Evolutionary conservation across 495 filamentous ascomycete species (phyloP).

Genomic region (Durotheca rogersii): DNA sequence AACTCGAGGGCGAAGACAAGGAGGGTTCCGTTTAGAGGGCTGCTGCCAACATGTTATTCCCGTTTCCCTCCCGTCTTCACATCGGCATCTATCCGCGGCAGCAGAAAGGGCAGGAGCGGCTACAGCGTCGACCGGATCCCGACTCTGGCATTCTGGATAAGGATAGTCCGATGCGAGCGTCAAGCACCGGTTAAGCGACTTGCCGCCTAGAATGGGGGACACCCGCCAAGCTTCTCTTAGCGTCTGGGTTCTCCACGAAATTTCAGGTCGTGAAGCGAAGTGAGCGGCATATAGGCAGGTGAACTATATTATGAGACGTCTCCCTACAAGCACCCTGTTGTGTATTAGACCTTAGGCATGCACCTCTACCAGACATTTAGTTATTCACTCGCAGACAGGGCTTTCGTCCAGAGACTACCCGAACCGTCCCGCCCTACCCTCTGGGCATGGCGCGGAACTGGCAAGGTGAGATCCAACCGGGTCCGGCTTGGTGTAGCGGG

Average conservation of each 20-base stretch:
- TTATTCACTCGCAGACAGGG: too few species aligned
- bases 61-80: slow-evolving; percentile 18
- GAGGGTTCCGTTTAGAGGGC: slow-evolving; percentile 11
- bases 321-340: too few species aligned
- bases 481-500: too few species aligned
- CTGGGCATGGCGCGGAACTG: too few species aligned
- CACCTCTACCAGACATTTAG: too few species aligned
- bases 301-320: too few species aligned
- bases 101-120: slow-evolving; percentile 22
- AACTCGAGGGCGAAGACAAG: slow-evolving; percentile 15
- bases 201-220: slow-evolving; percentile 6
- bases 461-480: too few species aligned
- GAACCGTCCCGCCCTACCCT: too few species aligned
- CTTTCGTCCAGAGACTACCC: too few species aligned
- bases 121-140: slow-evolving; percentile 18
- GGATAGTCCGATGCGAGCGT: slow-evolving; percentile 27
- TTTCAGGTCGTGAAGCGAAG: not conserved
- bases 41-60: slow-evolving; percentile 14
- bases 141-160: slow-evolving; percentile 11
- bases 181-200: slow-evolving; percentile 11
- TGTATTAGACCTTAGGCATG: too few species aligned
- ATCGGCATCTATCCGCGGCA: slow-evolving; percentile 11
- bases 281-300: not conserved
- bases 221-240: not conserved
- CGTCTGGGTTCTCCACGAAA: not conserved